phyloP scores from a whole-genome alignment of 176 grass and related monocot species.

The Phoenix roebelenii region DNA sequence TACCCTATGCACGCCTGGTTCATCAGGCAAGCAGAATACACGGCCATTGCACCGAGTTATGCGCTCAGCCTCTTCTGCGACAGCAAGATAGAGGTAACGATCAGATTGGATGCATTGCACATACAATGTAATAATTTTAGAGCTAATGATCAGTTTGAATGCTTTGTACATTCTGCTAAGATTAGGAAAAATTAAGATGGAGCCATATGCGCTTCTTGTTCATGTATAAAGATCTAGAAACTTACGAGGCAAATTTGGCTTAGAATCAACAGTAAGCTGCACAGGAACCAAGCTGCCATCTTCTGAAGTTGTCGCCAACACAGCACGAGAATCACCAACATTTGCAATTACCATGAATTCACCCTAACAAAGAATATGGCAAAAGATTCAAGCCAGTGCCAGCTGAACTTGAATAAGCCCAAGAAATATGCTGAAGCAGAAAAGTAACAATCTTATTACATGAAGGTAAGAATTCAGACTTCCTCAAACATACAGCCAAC shows the following conservation, averaged over 20 bases:
- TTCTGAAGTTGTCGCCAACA: conserved; percentile 42
- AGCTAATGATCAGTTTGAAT: too few species aligned
- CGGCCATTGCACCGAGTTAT: conserved; percentile 68
- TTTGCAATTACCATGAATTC: conserved; percentile 71
- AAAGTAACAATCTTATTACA: too few species aligned
- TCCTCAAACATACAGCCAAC: too few species aligned
- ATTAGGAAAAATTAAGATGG: too few species aligned
- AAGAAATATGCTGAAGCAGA: too few species aligned
- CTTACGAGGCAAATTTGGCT: conserved; percentile 90
- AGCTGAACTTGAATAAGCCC: too few species aligned
- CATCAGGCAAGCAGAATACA: conserved; percentile 55
- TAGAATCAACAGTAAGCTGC: conserved; percentile 84
- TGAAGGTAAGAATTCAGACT: too few species aligned
- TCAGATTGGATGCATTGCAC: background rate
- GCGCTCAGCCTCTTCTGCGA: conserved; percentile 66
- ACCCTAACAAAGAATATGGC: conserved; percentile 21
- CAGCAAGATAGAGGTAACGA: background rate
- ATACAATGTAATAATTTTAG: too few species aligned
- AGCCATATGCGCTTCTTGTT: too few species aligned
- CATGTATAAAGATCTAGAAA: background rate
- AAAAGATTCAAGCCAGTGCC: too few species aligned
- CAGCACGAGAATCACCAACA: conserved; percentile 83
- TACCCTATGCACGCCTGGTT: conserved; percentile 70
- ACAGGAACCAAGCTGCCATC: conserved; percentile 42
- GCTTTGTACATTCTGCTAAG: too few species aligned